phyloP scores from a whole-genome alignment of 129 eudicot genomes.

The Erigeron canadensis region DNA sequence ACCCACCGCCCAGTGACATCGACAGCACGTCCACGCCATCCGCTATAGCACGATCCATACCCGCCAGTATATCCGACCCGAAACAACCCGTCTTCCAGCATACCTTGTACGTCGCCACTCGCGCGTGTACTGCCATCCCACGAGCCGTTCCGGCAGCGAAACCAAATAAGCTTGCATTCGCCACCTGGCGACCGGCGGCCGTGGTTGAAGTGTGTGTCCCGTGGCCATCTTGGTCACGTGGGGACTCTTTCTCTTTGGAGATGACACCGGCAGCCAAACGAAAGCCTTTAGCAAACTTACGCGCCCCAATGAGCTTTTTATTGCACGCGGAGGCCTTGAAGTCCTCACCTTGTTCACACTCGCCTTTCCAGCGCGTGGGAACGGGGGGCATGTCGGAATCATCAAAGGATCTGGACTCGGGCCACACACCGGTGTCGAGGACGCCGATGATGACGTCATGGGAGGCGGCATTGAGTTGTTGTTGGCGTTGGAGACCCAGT shows the following conservation, averaged over 20 bases:
- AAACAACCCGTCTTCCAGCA: slow-evolving; percentile 77
- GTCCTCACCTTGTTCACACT: slow-evolving; percentile 56
- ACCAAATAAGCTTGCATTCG: slow-evolving; percentile 69
- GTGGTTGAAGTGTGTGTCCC: slow-evolving; percentile 91
- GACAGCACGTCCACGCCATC: slow-evolving; percentile 88
- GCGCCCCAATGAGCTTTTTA: slow-evolving; percentile 76
- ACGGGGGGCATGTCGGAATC: slow-evolving; percentile 54
- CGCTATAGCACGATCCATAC: slow-evolving; percentile 65
- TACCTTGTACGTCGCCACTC: slow-evolving; percentile 69
- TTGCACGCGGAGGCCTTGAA: slow-evolving; percentile 49
- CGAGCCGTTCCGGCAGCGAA: slow-evolving; percentile 85
- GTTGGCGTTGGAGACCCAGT: slow-evolving; percentile 40
- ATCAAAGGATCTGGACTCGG: slow-evolving; percentile 60
- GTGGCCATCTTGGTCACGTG: slow-evolving; percentile 85
- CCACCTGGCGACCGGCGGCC: slow-evolving; percentile 63
- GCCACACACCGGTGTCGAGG: slow-evolving; percentile 82
- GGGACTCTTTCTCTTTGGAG: slow-evolving; percentile 43
- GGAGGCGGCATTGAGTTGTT: slow-evolving; percentile 38
- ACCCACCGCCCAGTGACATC: slow-evolving; percentile 74
- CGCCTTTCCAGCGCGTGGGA: slow-evolving; percentile 60
- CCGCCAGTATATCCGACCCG: slow-evolving; percentile 82
- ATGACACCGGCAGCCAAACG: slow-evolving; percentile 42
- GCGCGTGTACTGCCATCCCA: slow-evolving; percentile 79
- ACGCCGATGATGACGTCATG: slow-evolving; percentile 76
- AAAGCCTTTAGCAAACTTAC: slow-evolving; percentile 62